Base-by-base conservation (phyloP, 129 eudicot genomes). In the Centaurea solstitialis region DNA sequence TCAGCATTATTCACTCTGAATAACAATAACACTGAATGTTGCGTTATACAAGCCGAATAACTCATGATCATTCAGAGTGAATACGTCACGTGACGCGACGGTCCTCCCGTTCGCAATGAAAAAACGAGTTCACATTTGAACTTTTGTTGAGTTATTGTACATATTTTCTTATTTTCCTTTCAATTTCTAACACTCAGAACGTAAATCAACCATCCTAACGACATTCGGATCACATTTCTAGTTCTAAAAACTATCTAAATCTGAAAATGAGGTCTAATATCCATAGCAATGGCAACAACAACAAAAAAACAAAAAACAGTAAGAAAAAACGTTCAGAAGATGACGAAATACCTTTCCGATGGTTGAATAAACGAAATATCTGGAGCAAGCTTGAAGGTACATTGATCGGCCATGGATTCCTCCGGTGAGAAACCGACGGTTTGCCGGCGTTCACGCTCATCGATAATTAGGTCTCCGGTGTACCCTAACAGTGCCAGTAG, bases 401-500 rank as follows among this genome's bases (percentile, higher is more conserved):
- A 85, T 67, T 74, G 81, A 17, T 83, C 84, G 50, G 97, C 77
- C 28, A 87, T 73, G 6, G 93, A 88, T 23, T 92, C 88, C 20
- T 88, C 84, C 20, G 93, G 87, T 6, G 91, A 72, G 69, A 89
- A 67, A 18, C 64, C 84, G 40, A 88, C 59, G 12, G 91, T 79
- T 12, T 79, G 78, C 20, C 70, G 94, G 78, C 81, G 84, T 39
- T 95, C 93, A 71, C 90, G 71, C 9, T 87, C 92, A 86, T 95
- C 98, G 76, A 93, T 85, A 4, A 91, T 93, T 79, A 95, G 90
- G 83, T 95, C 98, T 77, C 99, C 99, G 72, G 99, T 95, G 90
- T 89, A 95, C 20, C 98, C 99, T 73, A 95, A 61, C 12, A 93
- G 92, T 39, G 95, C 87, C 40, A 95, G 84, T 24, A 95, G 82